Evolutionary conservation across 108 stramenopile genomes (phyloP), one percentile per base, ranked within the genome.

Genomic region (Nitzschia sp.): DNA sequence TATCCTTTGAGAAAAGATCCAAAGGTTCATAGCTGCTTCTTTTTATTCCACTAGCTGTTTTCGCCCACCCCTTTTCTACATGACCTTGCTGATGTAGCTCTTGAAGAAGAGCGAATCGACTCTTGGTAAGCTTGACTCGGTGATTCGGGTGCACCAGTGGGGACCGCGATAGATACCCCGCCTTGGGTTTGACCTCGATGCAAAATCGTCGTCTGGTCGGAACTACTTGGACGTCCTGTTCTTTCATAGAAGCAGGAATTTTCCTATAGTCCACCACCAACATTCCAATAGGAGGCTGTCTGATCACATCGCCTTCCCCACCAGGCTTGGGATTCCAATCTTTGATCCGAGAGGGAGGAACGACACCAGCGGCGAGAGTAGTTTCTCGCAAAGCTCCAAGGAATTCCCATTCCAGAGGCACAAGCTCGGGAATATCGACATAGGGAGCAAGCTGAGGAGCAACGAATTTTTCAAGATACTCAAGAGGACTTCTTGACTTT

Each of bases 161-260:
- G 50, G 90, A 88, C 35, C 61, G 69, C 23, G 86, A 32, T 13
- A 84, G 46, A 50, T 86, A 91, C 28, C 90, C 90, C 29, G 90
- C 90, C 58, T 91, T 91, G 22, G 90, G 90, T 73, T 91, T 91
- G 32, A 91, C 69, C 64, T 91, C 90, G 4, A 88, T 44, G 44
- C 64, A 47, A 28, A 71, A 23, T 17, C 23, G 11, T 3, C 22
- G 50, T n/a, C n/a, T n/a, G n/a, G n/a, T n/a, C 2, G 72, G 19
- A 60, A 60, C 23, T 69, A 1, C 25, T 60, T 45, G 27, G 27
- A 21, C 16, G 17, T 44, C 27, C 26, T 30, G 27, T 13, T 28
- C 17, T 34, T 16, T 29, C 8, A 33, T 15, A 0, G 63, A 32
- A 1, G 6, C 17, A 19, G 63, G 47, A n/a, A 50, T 21, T 36